Base-by-base conservation (phyloP, 805 yeast genomes). In the Spencermartinsiella europaea region DNA sequence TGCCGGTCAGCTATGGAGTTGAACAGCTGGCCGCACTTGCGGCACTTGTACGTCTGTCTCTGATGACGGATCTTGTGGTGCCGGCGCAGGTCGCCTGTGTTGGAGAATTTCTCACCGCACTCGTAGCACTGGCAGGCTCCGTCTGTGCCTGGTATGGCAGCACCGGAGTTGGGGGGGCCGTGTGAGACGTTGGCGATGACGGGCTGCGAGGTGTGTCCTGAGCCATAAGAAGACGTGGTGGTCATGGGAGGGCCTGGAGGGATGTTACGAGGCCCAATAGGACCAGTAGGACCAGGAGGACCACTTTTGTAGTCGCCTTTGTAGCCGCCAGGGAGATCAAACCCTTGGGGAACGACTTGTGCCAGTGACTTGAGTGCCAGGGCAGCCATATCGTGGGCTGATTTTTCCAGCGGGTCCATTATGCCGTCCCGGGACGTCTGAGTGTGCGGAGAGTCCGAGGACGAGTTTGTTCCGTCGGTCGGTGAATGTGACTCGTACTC, bases 1-100 rank as follows among this genome's bases (percentile, higher is more conserved):
- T 56, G 60, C 4, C 60, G 44, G 35, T 56, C 60, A n/a, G 60
- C 59, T 12, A 56, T 49, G 5, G 57, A 51, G 15, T 38, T 43
- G 44, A 56, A 56, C 42, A 56, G 49, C 45, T 54, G 51, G 25
- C 59, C 59, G 38, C 60, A 56, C 34, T 50, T 52, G 16, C 59
- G 57, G 38, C 60, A 56, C 44, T 53, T 51, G 51, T 42, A 56
- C 14, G 54, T 46, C 28, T 47, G 44, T 34, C 48, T 34, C 34
- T 49, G 49, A 41, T 56, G 60, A 10, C 40, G 28, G 31, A 36
- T 42, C 42, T 55, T 55, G 25, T 49, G 50, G 36, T 56, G 60
- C 15, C 53, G 48, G 14, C 58, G 51, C 15, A 56, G 53, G 35
- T 52, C 55, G 1, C 50, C 36, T 15, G 57, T 48, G 38, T 39